A percentile compares a stretch with the other conserved stretches of the same genome.
These are phyloP conservation scores for Dioscorea cayenensis DNA, from an alignment of 116 monocot species.

Conservation along the genomic window DNA sequence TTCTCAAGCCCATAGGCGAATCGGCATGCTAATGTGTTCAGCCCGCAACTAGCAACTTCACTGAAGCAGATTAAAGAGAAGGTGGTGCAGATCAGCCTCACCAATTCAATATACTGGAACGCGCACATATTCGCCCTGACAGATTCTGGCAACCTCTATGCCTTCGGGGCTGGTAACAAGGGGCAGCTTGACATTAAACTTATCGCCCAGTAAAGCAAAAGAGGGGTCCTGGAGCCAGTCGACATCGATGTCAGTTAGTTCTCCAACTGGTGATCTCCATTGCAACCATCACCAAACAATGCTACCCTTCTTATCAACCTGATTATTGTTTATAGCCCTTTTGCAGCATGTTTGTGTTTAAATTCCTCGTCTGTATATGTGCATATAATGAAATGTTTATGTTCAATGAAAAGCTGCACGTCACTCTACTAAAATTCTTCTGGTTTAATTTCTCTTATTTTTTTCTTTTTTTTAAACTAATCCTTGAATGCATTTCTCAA, in stretches of 20 bases:
- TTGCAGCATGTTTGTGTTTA: background rate
- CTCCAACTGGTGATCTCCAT: background rate
- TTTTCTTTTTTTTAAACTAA: no score
- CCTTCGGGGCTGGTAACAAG: constrained; percentile 87
- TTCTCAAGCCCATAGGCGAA: constrained; percentile 37
- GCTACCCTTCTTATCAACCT: background rate
- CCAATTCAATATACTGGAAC: no score
- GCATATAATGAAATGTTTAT: constrained; percentile 2
- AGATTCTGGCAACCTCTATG: constrained; percentile 69
- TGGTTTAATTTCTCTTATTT: no score
- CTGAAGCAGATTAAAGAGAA: constrained; percentile 63
- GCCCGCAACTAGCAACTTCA: constrained; percentile 70
- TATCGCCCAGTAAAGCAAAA: constrained; percentile 42
- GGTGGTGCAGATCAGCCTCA: constrained; percentile 80
- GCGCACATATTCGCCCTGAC: no score
- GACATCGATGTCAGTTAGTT: constrained; percentile 74
- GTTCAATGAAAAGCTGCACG: background rate
- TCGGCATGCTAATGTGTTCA: constrained; percentile 59
- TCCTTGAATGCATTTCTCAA: no score
- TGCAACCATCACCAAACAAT: no score
- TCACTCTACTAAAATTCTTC: background rate
- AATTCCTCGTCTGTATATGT: constrained; percentile 4
- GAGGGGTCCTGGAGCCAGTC: constrained; percentile 61
- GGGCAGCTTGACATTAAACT: constrained; percentile 89
- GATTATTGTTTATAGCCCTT: background rate